A percentile compares a stretch with the other conserved stretches of the same genome.
These are phyloP conservation scores for Linnemannia exigua DNA, from an alignment of 192 early-diverging fungal species.

Conservation along the genomic window DNA sequence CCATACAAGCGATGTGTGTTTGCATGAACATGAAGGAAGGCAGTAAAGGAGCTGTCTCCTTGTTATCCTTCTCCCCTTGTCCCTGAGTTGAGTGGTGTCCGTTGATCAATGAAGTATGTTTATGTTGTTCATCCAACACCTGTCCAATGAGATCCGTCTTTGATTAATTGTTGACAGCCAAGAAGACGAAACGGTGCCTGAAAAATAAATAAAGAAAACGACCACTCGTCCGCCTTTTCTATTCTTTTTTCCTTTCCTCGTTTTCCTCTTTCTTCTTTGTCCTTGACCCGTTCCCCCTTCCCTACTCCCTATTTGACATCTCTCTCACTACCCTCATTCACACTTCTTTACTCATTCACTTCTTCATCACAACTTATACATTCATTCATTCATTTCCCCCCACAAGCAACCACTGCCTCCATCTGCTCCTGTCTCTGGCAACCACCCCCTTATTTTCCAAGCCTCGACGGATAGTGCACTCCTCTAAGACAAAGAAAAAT, in stretches of 20 bases:
- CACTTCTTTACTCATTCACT: not conserved
- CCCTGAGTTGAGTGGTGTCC: not conserved
- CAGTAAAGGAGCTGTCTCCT: not conserved
- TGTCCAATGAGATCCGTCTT: not conserved
- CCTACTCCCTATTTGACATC: not conserved
- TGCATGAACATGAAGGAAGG: not conserved
- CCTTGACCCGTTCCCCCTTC: conserved; percentile 9
- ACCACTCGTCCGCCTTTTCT: not conserved
- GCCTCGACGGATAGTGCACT: not conserved
- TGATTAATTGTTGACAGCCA: not conserved
- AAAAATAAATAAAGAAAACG: not conserved
- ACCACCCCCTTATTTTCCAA: not conserved
- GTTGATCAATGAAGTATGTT: no score
- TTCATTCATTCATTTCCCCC: not conserved
- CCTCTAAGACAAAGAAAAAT: not conserved
- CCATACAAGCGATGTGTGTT: not conserved
- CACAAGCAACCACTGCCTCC: not conserved
- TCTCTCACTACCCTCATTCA: not conserved
- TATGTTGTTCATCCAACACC: not conserved
- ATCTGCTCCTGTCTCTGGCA: not conserved
- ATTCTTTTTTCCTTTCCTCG: not conserved
- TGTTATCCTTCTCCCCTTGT: not conserved
- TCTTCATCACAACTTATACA: not conserved
- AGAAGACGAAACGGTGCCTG: not conserved
- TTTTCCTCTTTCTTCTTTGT: not conserved